phyloP scores from a whole-genome alignment of 2,329 filamentous ascomycete genomes.

The Aspergillus sp. region DNA sequence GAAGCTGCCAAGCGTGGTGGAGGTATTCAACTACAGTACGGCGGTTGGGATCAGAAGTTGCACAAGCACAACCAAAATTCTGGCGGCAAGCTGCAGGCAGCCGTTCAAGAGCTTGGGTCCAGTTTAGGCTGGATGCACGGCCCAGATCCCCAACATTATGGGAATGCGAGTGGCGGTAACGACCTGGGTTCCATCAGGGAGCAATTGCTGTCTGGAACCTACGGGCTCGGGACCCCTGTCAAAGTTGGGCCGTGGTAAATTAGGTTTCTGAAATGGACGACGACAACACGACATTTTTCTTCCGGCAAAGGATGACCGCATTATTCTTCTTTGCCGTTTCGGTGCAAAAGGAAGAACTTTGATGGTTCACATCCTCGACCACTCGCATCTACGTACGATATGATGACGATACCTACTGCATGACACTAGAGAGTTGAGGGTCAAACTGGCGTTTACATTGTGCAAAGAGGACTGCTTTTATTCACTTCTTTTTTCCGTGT shows the following conservation, averaged over 20 bases:
- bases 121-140: conserved; percentile 72
- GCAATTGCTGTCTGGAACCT: conserved; percentile 50
- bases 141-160: conserved; percentile 19
- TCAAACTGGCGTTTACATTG: conserved; percentile 33
- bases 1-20: conserved; percentile 87
- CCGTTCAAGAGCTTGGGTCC: conserved; percentile 65
- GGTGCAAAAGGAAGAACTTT: neutral
- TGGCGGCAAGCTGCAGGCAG: conserved; percentile 69
- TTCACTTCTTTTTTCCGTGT: conserved; percentile 6
- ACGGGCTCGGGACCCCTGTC: conserved; percentile 46
- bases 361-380: conserved; percentile 18
- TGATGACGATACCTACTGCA: conserved; percentile 39
- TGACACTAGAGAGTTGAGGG: conserved; percentile 33
- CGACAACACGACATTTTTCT: conserved; percentile 3
- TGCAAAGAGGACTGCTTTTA: conserved; percentile 21
- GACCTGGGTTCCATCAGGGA: conserved; percentile 45
- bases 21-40: conserved; percentile 80
- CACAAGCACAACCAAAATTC: conserved; percentile 81
- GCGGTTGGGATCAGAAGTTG: conserved; percentile 84
- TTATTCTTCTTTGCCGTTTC: conserved; percentile 2
- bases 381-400: conserved; percentile 32
- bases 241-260: conserved; percentile 50
- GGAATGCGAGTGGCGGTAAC: conserved; percentile 23
- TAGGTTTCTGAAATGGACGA: conserved; percentile 1
- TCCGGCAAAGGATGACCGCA: neutral